Evolutionary conservation across 345 rosid genomes (phyloP), one percentile per base, ranked within the genome.

Genomic region (Gossypium thurberi): DNA sequence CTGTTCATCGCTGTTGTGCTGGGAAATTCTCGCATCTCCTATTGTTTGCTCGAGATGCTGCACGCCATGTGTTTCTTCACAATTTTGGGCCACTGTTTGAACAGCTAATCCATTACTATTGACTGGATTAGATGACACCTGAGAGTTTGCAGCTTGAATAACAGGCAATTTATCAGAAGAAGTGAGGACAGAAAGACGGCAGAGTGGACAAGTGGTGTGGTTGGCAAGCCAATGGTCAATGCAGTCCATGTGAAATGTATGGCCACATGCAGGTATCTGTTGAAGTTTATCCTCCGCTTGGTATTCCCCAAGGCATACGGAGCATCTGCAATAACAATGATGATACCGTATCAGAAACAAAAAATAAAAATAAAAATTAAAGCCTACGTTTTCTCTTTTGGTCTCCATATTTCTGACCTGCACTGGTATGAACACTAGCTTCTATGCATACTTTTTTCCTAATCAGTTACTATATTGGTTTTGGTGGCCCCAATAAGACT

Each of bases 191-290:
- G 98, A 79, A 62, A 87, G 86, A 53, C 98, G 93, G 74, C 97
- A 93, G 72, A 93, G 93, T 48, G 98, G 98, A 75, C 98, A 93
- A 25, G 97, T 93, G n/a, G 83, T 83, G 69, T 91, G 95, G 67
- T 83, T 88, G 37, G 86, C 75, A 47, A 93, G 96, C 98, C 98
- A 93, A 75, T 83, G 85, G 68, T 93, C 98, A 46, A 93, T 93
- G 80, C 97, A 93, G 60, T 90, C 94, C 97, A 88, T 87, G 81
- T 93, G 98, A 82, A 91, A 93, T 33, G 96, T 82, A 79, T 91
- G 96, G 28, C 93, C 87, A 78, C 98, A 93, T 12, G 87, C 86
- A 0, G 96, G 97, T 21, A 93, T 84, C 69, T 84, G 92, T 76
- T 93, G 98, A 79, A 93, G 97, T 75, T 82, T 88, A 50, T 91